Conservation (phyloP, 2,329 filamentous ascomycete species). For the Aspergillus phoenicis region DNA sequence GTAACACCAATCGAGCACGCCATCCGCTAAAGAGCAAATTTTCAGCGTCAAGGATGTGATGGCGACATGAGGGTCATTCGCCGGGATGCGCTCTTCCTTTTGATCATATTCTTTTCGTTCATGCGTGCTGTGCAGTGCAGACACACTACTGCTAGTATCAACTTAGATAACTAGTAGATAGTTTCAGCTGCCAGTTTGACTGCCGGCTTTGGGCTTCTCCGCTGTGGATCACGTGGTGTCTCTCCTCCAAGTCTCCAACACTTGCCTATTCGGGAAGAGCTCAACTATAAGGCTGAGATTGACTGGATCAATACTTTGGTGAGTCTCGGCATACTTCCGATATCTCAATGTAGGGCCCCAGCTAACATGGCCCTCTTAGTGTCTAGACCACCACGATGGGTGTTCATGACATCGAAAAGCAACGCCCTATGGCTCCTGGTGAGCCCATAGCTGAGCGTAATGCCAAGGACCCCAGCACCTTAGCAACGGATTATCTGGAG, state of each 20-base stretch:
- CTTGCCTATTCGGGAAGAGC: neutral
- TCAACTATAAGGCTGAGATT: neutral
- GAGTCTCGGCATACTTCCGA: neutral
- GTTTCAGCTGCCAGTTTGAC: too few relatives aligned
- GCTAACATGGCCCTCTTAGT: neutral
- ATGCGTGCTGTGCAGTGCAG: neutral
- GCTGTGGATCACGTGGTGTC: neutral
- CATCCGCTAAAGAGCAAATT: constrained; percentile 22
- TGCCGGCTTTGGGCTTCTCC: neutral
- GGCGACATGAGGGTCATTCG: neutral
- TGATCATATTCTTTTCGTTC: neutral
- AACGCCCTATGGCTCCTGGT: constrained; percentile 9
- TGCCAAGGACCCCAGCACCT: constrained; percentile 19
- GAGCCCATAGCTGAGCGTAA: neutral
- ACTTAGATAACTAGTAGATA: too few relatives aligned
- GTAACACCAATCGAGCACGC: constrained; percentile 30
- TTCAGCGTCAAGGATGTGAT: neutral
- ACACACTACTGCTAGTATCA: neutral
- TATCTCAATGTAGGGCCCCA: neutral
- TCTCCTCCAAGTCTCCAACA: neutral
- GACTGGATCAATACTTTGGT: neutral
- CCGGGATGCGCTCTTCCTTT: neutral
- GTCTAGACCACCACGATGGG: constrained; percentile 14
- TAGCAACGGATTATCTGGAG: constrained; percentile 13
- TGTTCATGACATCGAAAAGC: constrained; percentile 30